Conservation (phyloP, 257 asterid species). For the Thymus mandschuricus region DNA sequence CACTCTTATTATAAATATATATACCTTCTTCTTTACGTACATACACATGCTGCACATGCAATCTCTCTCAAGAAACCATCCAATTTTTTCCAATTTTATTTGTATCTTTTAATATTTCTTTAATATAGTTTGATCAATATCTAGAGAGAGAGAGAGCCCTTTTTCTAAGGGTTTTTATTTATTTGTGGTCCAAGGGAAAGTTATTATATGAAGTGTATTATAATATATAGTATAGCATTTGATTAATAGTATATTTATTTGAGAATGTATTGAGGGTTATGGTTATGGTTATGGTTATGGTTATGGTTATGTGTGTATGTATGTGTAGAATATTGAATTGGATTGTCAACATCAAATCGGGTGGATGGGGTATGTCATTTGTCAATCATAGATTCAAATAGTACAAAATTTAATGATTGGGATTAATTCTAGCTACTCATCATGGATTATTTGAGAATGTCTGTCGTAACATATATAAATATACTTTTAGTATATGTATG, state of each 20-base stretch:
- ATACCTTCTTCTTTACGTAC: constrained; percentile 30
- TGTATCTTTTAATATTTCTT: background rate
- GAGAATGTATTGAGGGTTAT: background rate
- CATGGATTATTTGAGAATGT: constrained; percentile 32
- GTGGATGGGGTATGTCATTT: constrained; percentile 43
- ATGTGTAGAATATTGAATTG: background rate
- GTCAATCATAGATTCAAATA: constrained; percentile 34
- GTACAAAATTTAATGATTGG: constrained; percentile 47
- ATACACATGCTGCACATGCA: constrained; percentile 53
- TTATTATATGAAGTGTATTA: constrained; percentile 23
- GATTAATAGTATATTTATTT: background rate
- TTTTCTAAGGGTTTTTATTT: background rate
- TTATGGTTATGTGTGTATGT: background rate
- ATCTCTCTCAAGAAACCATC: constrained; percentile 37
- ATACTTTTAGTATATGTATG: background rate
- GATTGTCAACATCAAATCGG: constrained; percentile 42
- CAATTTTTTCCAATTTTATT: background rate
- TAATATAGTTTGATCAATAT: background rate
- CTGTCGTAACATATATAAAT: constrained; percentile 9
- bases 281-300: too few relatives aligned
- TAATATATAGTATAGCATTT: background rate
- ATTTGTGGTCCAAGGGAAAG: constrained; percentile 24
- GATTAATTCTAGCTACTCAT: constrained; percentile 39
- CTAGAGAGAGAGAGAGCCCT: background rate
- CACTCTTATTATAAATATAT: constrained; percentile 18